Evolutionary conservation across 2,329 filamentous ascomycete genomes (phyloP).

Genomic region (Periconia digitata): DNA sequence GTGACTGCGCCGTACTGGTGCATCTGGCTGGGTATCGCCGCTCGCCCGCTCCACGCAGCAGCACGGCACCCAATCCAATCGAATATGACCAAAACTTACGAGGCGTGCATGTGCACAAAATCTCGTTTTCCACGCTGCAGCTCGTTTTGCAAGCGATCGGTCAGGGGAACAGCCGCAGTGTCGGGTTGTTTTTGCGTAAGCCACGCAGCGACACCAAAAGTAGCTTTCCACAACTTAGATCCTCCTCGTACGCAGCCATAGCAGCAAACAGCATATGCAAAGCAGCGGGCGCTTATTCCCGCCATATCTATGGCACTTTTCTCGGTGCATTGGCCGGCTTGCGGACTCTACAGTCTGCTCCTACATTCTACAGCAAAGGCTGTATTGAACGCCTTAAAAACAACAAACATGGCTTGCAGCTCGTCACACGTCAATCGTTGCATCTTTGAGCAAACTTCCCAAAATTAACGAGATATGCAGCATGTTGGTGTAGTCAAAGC

Average conservation of each 20-base stretch:
- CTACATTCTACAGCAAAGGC: neutral
- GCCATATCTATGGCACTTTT: constrained; percentile 26
- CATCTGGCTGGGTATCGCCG: too few species aligned
- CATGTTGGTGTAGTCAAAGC: too few species aligned
- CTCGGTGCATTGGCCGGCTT: neutral
- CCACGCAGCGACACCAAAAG: neutral
- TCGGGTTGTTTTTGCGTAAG: neutral
- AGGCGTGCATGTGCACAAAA: neutral
- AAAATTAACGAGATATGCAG: neutral
- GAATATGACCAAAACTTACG: neutral
- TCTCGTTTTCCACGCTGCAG: neutral
- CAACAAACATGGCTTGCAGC: neutral
- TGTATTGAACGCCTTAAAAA: too few species aligned
- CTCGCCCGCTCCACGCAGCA: neutral
- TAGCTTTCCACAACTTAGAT: neutral
- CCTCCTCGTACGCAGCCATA: neutral
- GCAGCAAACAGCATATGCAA: constrained; percentile 14
- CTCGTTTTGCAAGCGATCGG: neutral
- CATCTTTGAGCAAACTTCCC: neutral
- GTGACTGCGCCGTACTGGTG: neutral
- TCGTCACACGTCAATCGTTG: neutral
- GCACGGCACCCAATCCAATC: neutral
- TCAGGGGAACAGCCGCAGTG: neutral
- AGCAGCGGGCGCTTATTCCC: constrained; percentile 26
- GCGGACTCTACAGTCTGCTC: too few species aligned